Percentiles rank a stretch among this genome's conserved stretches.
These are phyloP conservation scores for Cordyceps militaris DNA, from an alignment of 2,329 filamentous ascomycete species.

Conservation along the genomic window DNA sequence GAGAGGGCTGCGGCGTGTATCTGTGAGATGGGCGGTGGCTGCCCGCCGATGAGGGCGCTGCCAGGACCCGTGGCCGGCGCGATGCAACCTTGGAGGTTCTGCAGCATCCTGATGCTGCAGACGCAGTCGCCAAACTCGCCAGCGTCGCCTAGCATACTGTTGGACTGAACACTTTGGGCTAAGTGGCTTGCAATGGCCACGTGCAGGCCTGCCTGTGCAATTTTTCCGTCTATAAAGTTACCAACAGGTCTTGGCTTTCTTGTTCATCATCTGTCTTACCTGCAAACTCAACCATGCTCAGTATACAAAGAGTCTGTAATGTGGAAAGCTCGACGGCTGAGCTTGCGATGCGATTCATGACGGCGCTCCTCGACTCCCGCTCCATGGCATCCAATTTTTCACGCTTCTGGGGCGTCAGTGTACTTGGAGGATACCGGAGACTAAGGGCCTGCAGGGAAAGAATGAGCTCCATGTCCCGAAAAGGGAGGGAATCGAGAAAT, in stretches of 20 bases:
- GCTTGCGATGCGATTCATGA: constrained; percentile 28
- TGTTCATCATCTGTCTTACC: constrained; percentile 18
- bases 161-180: constrained; percentile 17
- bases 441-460: constrained; percentile 33
- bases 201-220: constrained; percentile 19
- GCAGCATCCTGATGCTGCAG: constrained; percentile 35
- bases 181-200: constrained; percentile 20
- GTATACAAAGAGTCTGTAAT: constrained; percentile 30
- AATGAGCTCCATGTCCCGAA: constrained; percentile 29
- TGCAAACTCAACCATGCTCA: constrained; percentile 31
- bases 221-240: constrained; percentile 18
- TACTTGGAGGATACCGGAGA: constrained; percentile 31
- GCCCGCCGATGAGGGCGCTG: constrained; percentile 10
- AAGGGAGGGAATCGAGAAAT: constrained; percentile 32
- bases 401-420: constrained; percentile 14
- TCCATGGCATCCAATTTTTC: constrained; percentile 13
- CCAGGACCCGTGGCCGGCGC: constrained; percentile 1
- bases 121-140: constrained; percentile 27
- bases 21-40: constrained; percentile 10
- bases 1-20: constrained; percentile 11
- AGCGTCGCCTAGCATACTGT: constrained; percentile 16
- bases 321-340: constrained; percentile 31
- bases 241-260: background rate
- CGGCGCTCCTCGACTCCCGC: constrained; percentile 18
- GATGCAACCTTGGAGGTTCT: constrained; percentile 32